These are phyloP conservation scores for Skeletonema menzelii DNA, from an alignment of 108 stramenopile genomes.

Conservation along the genomic window DNA sequence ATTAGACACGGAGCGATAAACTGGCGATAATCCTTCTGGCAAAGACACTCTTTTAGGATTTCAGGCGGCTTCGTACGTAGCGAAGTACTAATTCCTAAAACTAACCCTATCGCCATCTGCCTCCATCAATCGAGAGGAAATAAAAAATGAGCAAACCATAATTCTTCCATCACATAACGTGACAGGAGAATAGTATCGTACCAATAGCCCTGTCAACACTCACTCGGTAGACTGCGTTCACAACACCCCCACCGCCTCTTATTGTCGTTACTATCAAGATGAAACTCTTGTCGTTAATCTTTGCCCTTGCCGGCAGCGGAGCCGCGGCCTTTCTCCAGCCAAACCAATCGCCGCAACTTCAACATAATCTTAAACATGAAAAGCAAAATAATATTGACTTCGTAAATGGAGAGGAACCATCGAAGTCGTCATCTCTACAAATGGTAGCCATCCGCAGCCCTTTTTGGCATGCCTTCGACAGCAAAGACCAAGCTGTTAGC, in stretches of 20 bases:
- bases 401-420: background rate
- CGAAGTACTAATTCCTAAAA: no score
- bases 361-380: background rate
- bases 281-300: constrained; percentile 6
- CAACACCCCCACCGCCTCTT: background rate
- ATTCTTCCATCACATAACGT: no score
- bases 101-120: background rate
- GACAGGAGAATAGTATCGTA: no score
- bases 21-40: no score
- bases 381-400: background rate
- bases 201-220: no score
- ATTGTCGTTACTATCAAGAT: background rate
- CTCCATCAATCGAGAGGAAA: no score
- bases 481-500: constrained; percentile 1
- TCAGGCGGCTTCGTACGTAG: no score
- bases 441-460: constrained; percentile 48
- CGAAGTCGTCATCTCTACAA: constrained; percentile 6
- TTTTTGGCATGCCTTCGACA: constrained; percentile 21
- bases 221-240: no score
- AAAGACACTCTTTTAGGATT: no score
- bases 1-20: no score
- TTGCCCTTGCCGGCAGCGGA: constrained; percentile 1
- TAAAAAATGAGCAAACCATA: no score
- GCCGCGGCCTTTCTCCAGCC: constrained; percentile 31
- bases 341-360: constrained; percentile 1